Evolutionary conservation across 2,329 filamentous ascomycete genomes (phyloP).

Genomic region (Dactylellina cionopaga): DNA sequence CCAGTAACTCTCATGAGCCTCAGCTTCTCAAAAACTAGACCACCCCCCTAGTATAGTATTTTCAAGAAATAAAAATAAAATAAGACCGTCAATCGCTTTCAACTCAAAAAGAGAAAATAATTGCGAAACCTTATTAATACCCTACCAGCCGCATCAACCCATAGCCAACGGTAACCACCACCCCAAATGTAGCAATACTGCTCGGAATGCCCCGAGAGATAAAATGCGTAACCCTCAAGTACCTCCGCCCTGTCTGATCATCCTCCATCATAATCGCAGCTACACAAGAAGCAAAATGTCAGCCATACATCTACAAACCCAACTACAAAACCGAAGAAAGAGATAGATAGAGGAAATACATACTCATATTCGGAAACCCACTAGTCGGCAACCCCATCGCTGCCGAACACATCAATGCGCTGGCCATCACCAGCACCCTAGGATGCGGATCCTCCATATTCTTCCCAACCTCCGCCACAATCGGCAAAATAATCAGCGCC

Average conservation of each 20-base stretch:
- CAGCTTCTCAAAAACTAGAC: no score
- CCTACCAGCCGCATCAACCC: slow-evolving; percentile 83
- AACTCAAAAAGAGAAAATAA: not conserved
- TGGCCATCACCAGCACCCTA: slow-evolving; percentile 89
- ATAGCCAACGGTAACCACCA: slow-evolving; percentile 90
- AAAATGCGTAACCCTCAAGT: slow-evolving; percentile 87
- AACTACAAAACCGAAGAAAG: slow-evolving; percentile 21
- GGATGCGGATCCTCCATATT: slow-evolving; percentile 90
- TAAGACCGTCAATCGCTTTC: no score
- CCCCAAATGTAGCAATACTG: slow-evolving; percentile 80
- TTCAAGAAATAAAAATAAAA: no score
- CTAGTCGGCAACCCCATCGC: slow-evolving; percentile 96
- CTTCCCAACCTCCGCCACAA: slow-evolving; percentile 85
- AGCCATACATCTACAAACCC: slow-evolving; percentile 52
- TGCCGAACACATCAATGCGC: slow-evolving; percentile 90
- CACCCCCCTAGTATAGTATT: no score
- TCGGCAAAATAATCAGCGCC: slow-evolving; percentile 89
- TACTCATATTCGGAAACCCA: slow-evolving; percentile 99
- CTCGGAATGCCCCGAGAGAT: slow-evolving; percentile 90
- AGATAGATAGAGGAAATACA: slow-evolving; percentile 62
- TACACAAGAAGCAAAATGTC: slow-evolving; percentile 59
- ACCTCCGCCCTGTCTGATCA: slow-evolving; percentile 71
- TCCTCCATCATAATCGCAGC: slow-evolving; percentile 99
- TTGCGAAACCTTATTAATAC: slow-evolving; percentile 64
- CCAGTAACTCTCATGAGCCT: no score